These are phyloP conservation scores for Didymella segeticola DNA, from an alignment of 2,329 filamentous ascomycete species.

Conservation along the genomic window DNA sequence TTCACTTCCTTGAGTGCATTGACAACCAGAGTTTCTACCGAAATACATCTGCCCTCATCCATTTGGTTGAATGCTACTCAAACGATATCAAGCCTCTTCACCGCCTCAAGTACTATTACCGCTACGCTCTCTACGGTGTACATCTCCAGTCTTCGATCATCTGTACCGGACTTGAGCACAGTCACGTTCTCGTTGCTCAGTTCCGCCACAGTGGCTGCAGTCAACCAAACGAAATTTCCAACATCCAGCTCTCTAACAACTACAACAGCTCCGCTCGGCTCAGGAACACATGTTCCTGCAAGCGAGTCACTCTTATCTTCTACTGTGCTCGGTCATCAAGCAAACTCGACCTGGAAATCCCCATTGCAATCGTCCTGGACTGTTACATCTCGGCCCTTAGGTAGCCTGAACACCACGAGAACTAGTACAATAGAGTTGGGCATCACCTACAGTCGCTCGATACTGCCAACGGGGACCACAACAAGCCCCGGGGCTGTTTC, in stretches of 20 bases:
- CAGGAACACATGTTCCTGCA: conserved; percentile 1
- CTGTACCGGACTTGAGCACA: conserved; percentile 1
- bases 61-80: background rate
- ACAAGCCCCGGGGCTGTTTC: background rate
- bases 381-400: background rate
- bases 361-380: background rate
- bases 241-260: background rate
- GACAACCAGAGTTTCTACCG: background rate
- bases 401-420: background rate
- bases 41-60: background rate
- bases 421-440: background rate
- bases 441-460: conserved; percentile 11
- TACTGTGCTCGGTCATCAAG: background rate
- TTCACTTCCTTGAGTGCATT: background rate
- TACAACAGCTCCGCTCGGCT: background rate
- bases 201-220: conserved; percentile 1
- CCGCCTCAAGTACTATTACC: background rate
- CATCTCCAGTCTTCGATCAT: background rate
- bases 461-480: background rate
- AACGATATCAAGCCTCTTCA: background rate
- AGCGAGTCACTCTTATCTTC: conserved; percentile 5
- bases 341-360: background rate
- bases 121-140: conserved; percentile 16
- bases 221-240: background rate
- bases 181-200: conserved; percentile 10